Conservation (phyloP, 257 asterid species). For the Oldenlandia corymbosa region DNA sequence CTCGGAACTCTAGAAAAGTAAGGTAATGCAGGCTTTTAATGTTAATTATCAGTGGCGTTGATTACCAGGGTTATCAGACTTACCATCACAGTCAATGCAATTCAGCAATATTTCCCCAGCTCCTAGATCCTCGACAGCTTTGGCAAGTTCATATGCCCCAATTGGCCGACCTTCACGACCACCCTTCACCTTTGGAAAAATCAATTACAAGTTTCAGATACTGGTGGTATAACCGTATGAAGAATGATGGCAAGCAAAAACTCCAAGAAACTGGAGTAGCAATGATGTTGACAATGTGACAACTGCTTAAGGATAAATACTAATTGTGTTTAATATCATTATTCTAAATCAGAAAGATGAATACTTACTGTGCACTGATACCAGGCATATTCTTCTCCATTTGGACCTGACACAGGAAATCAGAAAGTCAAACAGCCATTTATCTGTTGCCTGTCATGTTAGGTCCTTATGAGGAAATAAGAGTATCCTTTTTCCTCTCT, state of each 20-base stretch:
- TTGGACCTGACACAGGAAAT: constrained; percentile 56
- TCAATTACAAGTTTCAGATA: constrained; percentile 2
- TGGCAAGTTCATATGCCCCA: constrained; percentile 97
- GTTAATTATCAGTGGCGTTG: background rate
- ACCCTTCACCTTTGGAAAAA: constrained; percentile 64
- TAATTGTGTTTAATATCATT: background rate
- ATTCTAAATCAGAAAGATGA: constrained; percentile 1
- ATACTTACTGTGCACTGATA: constrained; percentile 80
- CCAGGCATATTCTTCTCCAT: constrained; percentile 79
- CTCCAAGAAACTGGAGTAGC: no score
- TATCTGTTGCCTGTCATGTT: background rate
- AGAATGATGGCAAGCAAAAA: background rate
- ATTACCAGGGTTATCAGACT: constrained; percentile 5
- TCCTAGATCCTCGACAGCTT: constrained; percentile 93
- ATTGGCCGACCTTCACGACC: constrained; percentile 95
- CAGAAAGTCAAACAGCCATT: background rate
- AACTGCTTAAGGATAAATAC: no score
- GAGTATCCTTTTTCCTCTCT: background rate
- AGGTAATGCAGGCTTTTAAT: background rate
- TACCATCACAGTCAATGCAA: constrained; percentile 97
- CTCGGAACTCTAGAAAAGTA: background rate
- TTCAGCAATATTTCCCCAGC: constrained; percentile 96
- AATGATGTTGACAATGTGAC: no score
- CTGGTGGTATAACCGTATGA: background rate
- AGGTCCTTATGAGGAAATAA: background rate